phyloP scores from a whole-genome alignment of 768 basidiomycete species.

The Sporobolomyces phaffii region DNA sequence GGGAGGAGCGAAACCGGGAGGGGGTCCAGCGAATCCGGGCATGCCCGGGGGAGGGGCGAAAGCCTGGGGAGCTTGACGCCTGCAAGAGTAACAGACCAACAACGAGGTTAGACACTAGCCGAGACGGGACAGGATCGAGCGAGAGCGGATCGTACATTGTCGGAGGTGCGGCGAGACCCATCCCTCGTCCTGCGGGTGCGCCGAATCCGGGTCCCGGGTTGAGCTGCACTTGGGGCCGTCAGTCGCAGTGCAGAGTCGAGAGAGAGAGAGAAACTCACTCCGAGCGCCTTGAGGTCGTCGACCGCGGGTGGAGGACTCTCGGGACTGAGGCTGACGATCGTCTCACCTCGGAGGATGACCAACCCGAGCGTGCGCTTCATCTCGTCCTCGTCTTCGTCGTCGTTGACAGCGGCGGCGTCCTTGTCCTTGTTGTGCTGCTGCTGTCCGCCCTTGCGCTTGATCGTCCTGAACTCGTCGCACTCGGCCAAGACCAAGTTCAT shows the following conservation, averaged over 20 bases:
- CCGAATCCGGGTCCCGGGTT: conserved; percentile 87
- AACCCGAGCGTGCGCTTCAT: conserved; percentile 95
- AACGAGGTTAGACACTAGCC: neutral
- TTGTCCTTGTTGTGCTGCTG: conserved; percentile 53
- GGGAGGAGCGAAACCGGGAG: conserved; percentile 44
- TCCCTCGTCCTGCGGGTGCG: conserved; percentile 92
- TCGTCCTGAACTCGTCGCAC: conserved; percentile 92
- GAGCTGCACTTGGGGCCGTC: conserved; percentile 54
- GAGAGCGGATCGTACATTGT: conserved; percentile 36
- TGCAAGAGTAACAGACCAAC: conserved; percentile 44
- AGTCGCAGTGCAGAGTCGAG: too few species aligned
- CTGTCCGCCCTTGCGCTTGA: conserved; percentile 78
- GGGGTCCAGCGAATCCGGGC: conserved; percentile 18
- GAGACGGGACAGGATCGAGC: conserved; percentile 2
- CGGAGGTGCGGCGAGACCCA: conserved; percentile 57
- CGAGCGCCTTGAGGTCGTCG: conserved; percentile 24
- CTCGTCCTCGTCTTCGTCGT: conserved; percentile 57
- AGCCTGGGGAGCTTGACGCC: conserved; percentile 38
- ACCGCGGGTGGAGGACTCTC: conserved; percentile 34
- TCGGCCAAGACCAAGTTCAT: conserved; percentile 99
- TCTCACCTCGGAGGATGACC: conserved; percentile 92
- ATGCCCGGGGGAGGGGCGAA: conserved; percentile 71
- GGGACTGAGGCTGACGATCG: conserved; percentile 87
- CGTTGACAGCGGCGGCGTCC: neutral
- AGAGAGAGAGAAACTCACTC: conserved; percentile 5